phyloP scores from a whole-genome alignment of 805 yeast species.

The Ogataea trehaloabstinens region DNA sequence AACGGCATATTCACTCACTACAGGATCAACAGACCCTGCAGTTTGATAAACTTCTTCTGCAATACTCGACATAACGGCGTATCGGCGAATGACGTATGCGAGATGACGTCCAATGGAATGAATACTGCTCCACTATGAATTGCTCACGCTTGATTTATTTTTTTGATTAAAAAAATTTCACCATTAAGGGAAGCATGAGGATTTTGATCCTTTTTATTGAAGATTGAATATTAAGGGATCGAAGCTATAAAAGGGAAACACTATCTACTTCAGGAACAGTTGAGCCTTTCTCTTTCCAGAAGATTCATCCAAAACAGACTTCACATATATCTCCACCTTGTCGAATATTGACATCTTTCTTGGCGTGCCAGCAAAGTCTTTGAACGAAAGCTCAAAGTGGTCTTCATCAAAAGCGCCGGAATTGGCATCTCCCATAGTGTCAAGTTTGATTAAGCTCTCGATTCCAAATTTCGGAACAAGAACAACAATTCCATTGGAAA shows the following conservation, averaged over 20 bases:
- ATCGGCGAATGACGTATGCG: too few species aligned
- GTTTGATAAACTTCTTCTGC: slow-evolving; percentile 74
- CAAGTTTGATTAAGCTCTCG: slow-evolving; percentile 86
- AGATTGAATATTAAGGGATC: too few species aligned
- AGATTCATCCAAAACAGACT: slow-evolving; percentile 75
- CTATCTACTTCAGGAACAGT: slow-evolving; percentile 50
- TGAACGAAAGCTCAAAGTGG: slow-evolving; percentile 63
- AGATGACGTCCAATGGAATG: too few species aligned
- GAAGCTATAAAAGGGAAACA: too few species aligned
- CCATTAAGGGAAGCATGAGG: too few species aligned
- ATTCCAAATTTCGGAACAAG: slow-evolving; percentile 95
- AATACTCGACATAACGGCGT: slow-evolving; percentile 35
- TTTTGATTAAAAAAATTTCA: too few species aligned
- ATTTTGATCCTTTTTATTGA: too few species aligned
- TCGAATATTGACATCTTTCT: slow-evolving; percentile 68
- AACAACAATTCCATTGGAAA: slow-evolving; percentile 92
- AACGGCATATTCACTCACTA: slow-evolving; percentile 84
- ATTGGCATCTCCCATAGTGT: slow-evolving; percentile 63
- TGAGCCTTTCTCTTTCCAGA: slow-evolving; percentile 94
- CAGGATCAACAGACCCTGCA: slow-evolving; percentile 79
- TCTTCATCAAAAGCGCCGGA: slow-evolving; percentile 76
- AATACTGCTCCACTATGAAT: too few species aligned
- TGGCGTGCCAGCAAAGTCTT: slow-evolving; percentile 35
- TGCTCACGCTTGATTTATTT: too few species aligned
- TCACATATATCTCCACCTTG: slow-evolving; percentile 78